Evolutionary conservation across 108 stramenopile species (phyloP).

Genomic region (Cyclotella distinguenda): DNA sequence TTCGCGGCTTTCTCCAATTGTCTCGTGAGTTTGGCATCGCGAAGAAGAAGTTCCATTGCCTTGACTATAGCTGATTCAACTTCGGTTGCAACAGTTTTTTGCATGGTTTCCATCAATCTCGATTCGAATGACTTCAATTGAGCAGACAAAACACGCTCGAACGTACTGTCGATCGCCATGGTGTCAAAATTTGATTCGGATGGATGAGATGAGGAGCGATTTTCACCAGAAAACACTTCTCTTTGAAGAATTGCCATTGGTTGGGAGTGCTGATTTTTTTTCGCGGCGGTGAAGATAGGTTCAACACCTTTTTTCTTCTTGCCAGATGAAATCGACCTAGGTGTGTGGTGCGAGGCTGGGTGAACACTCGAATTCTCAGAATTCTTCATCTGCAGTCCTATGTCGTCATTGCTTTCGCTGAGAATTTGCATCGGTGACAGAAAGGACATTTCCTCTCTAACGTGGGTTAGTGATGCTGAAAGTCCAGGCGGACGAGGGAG

Average conservation of each 20-base stretch:
- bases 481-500: conserved; percentile 28
- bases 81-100: conserved; percentile 46
- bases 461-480: neutral
- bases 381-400: neutral
- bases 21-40: conserved; percentile 41
- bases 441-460: conserved; percentile 15
- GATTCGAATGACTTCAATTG: conserved; percentile 46
- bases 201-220: neutral
- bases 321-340: neutral
- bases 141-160: conserved; percentile 11
- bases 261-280: conserved; percentile 3
- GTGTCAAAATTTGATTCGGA: conserved; percentile 10
- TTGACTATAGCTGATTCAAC: conserved; percentile 42
- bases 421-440: conserved; percentile 46
- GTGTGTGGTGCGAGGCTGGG: neutral
- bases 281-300: neutral
- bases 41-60: conserved; percentile 21
- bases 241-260: conserved; percentile 34
- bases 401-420: conserved; percentile 4
- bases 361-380: neutral
- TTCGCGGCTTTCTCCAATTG: conserved; percentile 50
- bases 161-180: conserved; percentile 3
- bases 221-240: conserved; percentile 16
- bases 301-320: conserved; percentile 17
- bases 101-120: conserved; percentile 31